Percentiles rank a stretch among this genome's conserved stretches.
phyloP scores from a whole-genome alignment of 2,329 filamentous ascomycete species.

The Scedosporium boydii region DNA sequence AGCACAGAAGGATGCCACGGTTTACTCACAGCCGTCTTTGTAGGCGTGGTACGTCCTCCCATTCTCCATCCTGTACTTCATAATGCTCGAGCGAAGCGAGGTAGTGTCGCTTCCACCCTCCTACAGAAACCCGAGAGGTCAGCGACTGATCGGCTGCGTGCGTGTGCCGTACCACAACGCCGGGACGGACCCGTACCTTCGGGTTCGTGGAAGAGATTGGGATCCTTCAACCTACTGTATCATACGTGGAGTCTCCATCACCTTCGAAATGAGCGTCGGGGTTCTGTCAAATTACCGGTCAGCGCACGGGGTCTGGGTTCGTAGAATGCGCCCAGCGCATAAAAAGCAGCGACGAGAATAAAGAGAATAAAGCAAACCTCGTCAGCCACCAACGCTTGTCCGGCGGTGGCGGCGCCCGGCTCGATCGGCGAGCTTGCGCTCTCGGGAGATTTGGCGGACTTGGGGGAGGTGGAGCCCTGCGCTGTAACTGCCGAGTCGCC shows the following conservation, averaged over 20 bases:
- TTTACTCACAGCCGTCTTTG: conserved; percentile 15
- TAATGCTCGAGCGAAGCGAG: conserved; percentile 13
- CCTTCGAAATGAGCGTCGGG: background rate
- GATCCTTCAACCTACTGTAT: background rate
- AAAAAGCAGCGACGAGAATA: too few relatives aligned
- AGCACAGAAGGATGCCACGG: too few relatives aligned
- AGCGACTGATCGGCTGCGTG: too few relatives aligned
- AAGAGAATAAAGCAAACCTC: background rate
- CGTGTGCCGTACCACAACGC: too few relatives aligned
- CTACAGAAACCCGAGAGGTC: background rate
- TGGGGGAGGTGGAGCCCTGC: background rate
- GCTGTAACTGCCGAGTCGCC: background rate
- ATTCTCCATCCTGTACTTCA: conserved; percentile 17
- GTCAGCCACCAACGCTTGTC: background rate
- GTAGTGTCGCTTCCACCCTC: conserved; percentile 10
- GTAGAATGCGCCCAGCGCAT: too few relatives aligned
- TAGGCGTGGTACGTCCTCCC: conserved; percentile 19
- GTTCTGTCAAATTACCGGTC: background rate
- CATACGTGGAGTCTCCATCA: background rate
- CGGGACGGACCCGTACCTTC: too few relatives aligned
- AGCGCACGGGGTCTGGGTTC: too few relatives aligned
- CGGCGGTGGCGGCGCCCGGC: background rate
- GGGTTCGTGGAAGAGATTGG: background rate
- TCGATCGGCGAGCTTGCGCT: background rate
- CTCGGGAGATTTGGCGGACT: background rate